Evolutionary conservation across 192 early-diverging fungal species (phyloP), one percentile per base, ranked within the genome.

Genomic region (Backusella westeae): DNA sequence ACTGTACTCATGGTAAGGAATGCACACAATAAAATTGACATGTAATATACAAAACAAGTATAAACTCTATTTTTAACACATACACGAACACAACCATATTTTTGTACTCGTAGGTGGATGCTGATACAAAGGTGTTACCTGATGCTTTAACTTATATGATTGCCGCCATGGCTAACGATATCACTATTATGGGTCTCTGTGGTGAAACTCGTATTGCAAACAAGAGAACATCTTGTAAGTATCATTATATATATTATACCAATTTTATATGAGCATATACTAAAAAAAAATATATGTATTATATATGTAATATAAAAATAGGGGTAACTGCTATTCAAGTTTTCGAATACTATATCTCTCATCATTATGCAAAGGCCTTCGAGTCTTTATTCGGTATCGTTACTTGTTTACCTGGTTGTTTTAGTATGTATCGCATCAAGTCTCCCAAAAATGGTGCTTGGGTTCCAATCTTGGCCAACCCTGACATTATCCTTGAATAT

Each of bases 361-460:
- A 99, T 82, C 96, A 99, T 80, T 90, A 96, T 72, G 91, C 91
- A 77, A 96, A 97, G 83, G 91, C 96, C 0, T 99, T 99, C 74
- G 97, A 99, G 85, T 94, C 93, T 35, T 85, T 97, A 17, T 99
- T 97, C 89, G 97, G 97, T 82, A 95, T 95, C 85, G 97, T 99
- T 17, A 99, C 97, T 0, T 99, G 97, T 85, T 83, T 99, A 19
- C 97, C 97, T 3, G 94, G 96, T 73, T 97, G 97, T 83, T 99
- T 99, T 87, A 97, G 95, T 84, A 96, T 97, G 94, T 99, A 97
- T 83, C 92, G 97, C 39, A 94, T 98, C 86, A 98, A 98, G 81
- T 90, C 87, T 34, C 91, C 89, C 73, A 93, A 93, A 83, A 88
- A 91, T 42, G 81, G 88, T 19, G 86, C 85, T 72, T 88, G 85